A percentile compares a stretch with the other conserved stretches of the same genome.
Evolutionary conservation across 768 basidiomycete species (phyloP).

Genomic region (Favolaschia claudopus): DNA sequence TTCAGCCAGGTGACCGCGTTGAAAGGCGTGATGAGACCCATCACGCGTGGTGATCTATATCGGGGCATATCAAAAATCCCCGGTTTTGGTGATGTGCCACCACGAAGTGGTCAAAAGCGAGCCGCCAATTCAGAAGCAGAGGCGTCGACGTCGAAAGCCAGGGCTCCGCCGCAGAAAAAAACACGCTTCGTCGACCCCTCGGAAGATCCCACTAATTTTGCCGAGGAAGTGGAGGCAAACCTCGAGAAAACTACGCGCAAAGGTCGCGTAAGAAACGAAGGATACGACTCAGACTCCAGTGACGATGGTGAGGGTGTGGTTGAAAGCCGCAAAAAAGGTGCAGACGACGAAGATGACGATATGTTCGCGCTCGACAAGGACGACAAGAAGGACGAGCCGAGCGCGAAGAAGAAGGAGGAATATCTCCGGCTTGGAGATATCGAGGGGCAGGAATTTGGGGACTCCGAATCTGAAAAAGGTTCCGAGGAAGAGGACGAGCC

Average conservation of each 20-base stretch:
- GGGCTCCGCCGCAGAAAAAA: conserved; percentile 58
- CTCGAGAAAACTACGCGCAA: conserved; percentile 76
- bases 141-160: conserved; percentile 37
- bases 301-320: conserved; percentile 97
- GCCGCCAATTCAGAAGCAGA: conserved; percentile 46
- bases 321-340: conserved; percentile 71
- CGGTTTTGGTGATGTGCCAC: too few species aligned
- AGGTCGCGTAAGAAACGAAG: conserved; percentile 80
- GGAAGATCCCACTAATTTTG: conserved; percentile 80
- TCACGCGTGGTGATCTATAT: too few species aligned
- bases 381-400: conserved; percentile 50
- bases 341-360: conserved; percentile 70
- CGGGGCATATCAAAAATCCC: too few species aligned
- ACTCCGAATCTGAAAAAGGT: conserved; percentile 51
- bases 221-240: conserved; percentile 77
- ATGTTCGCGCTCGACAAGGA: conserved; percentile 81
- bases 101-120: conserved; percentile 51
- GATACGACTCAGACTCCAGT: conserved; percentile 94
- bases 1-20: too few species aligned
- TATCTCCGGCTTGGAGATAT: conserved; percentile 92
- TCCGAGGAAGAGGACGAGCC: conserved; percentile 56
- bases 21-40: too few species aligned
- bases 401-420: conserved; percentile 65
- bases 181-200: conserved; percentile 80
- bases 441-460: conserved; percentile 93